Evolutionary conservation across 2,329 filamentous ascomycete species (phyloP), one percentile per base, ranked within the genome.

Genomic region (Stagonosporopsis tanaceti): DNA sequence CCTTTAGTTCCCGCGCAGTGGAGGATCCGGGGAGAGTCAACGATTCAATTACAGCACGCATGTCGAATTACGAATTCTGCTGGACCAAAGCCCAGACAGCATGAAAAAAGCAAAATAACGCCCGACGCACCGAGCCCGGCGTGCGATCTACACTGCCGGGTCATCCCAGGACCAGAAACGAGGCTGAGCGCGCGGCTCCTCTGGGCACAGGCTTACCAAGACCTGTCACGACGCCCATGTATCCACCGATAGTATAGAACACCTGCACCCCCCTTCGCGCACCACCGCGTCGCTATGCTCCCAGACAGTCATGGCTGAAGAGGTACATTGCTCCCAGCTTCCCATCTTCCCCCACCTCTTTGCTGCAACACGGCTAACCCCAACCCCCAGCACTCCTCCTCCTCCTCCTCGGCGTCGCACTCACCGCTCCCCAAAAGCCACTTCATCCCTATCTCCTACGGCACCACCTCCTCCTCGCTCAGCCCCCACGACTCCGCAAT

Each of bases 271-370:
- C 39, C 41, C 50, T 35, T 35, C 28, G 25, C 41, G 22, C 27
- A 47, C 20, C 17, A 20, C 42, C 4, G 34, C 40, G 34, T 34
- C 17, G 47, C 39, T 30, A 60, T 65, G 62, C 62, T 41, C 41
- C 27, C 22, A 20, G 35, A 50, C 25, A 48, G 45, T 37, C 46
- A 68, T 67, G 64, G 47, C 62, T 50, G 62, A 62, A 54, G 47
- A 62, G 57, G 65, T 65, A 62, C 14, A 24, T 3, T 35, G 6
- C 17, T 11, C 32, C 25, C 4, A 15, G 7, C 20, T 20, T 20
- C 20, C 20, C 20, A 20, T 20, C 20, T 20, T 20, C 20, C 20
- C 20, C 20, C 20, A 20, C 20, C 20, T 3, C 20, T 20, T 20
- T 20, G 20, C 20, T 20, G 20, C 20, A 20, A 20, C 20, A 24